A percentile compares a stretch with the other conserved stretches of the same genome.
These are phyloP conservation scores for Paracorniculantispora psalliotae DNA, from an alignment of 2,329 filamentous ascomycete species.

Conservation along the genomic window DNA sequence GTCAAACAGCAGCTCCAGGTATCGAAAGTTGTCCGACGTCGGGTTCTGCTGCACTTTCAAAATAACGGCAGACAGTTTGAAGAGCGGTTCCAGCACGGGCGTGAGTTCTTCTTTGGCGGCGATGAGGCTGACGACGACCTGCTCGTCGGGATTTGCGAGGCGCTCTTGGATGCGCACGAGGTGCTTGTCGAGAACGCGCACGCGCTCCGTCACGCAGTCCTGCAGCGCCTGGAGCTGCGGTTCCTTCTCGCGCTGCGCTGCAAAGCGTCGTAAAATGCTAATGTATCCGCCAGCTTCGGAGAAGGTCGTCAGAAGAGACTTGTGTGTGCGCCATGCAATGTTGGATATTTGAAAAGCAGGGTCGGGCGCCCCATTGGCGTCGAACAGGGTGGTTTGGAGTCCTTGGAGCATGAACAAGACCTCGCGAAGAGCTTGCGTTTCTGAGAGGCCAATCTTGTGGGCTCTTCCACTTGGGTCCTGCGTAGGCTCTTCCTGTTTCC, in stretches of 20 bases:
- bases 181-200: slow-evolving; percentile 53
- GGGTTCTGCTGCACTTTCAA: slow-evolving; percentile 47
- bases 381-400: slow-evolving; percentile 68
- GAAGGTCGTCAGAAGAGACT: slow-evolving; percentile 42
- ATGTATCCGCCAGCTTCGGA: slow-evolving; percentile 44
- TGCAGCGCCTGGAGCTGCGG: slow-evolving; percentile 69
- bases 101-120: slow-evolving; percentile 55
- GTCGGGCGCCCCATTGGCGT: slow-evolving; percentile 33
- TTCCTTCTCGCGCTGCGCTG: slow-evolving; percentile 39
- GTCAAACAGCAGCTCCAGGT: slow-evolving; percentile 74
- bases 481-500: slow-evolving; percentile 31
- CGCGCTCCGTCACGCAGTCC: slow-evolving; percentile 51
- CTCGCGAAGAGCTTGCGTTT: slow-evolving; percentile 71
- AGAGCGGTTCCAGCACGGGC: slow-evolving; percentile 48
- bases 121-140: slow-evolving; percentile 62
- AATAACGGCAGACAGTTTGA: slow-evolving; percentile 58
- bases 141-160: slow-evolving; percentile 49
- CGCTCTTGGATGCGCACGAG: slow-evolving; percentile 57
- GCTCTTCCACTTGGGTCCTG: slow-evolving; percentile 28
- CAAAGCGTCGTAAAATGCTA: slow-evolving; percentile 41
- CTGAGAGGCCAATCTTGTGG: slow-evolving; percentile 51
- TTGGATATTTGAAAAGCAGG: slow-evolving; percentile 42
- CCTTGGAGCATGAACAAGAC: slow-evolving; percentile 81
- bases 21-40: slow-evolving; percentile 57
- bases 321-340: slow-evolving; percentile 46